These are phyloP conservation scores for Bimuria novae-zelandiae DNA, from an alignment of 2,329 filamentous ascomycete species.

Conservation along the genomic window DNA sequence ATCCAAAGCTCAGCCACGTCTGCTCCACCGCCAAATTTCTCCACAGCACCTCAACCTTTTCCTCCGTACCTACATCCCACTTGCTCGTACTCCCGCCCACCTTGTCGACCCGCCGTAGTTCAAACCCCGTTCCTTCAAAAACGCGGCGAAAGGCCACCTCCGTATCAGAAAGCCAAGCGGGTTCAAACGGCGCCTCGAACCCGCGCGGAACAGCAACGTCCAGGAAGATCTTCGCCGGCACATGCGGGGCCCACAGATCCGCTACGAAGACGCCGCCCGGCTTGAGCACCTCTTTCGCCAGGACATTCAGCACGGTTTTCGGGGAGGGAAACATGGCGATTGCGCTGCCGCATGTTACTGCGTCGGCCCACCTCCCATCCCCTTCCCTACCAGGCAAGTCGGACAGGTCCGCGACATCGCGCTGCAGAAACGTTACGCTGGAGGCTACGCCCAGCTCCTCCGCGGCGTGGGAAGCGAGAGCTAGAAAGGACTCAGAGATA, in stretches of 20 bases:
- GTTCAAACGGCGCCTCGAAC: conserved; percentile 1
- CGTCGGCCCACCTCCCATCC: not conserved
- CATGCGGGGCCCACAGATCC: conserved; percentile 1
- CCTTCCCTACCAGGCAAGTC: not conserved
- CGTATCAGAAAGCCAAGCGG: conserved; percentile 1
- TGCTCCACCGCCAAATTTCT: not conserved
- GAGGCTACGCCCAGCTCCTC: not conserved
- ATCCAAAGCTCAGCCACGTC: conserved; percentile 7
- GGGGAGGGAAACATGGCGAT: conserved; percentile 5
- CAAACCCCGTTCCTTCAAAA: conserved; percentile 1
- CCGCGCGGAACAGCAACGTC: conserved; percentile 8
- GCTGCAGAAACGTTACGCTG: not conserved
- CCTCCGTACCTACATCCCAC: conserved; percentile 1
- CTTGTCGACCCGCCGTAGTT: not conserved
- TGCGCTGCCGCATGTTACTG: conserved; percentile 8
- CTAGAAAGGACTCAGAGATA: conserved; percentile 4
- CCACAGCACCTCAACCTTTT: conserved; percentile 6
- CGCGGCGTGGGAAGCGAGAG: not conserved
- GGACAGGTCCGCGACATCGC: not conserved
- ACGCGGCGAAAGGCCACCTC: not conserved
- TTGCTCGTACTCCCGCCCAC: not conserved
- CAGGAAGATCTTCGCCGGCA: conserved; percentile 9
- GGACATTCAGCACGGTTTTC: not conserved
- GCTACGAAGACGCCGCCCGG: conserved; percentile 9
- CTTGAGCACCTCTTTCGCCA: conserved; percentile 3